These are phyloP conservation scores for Colletotrichum sp. DNA, from an alignment of 2,329 filamentous ascomycete species.

Conservation along the genomic window DNA sequence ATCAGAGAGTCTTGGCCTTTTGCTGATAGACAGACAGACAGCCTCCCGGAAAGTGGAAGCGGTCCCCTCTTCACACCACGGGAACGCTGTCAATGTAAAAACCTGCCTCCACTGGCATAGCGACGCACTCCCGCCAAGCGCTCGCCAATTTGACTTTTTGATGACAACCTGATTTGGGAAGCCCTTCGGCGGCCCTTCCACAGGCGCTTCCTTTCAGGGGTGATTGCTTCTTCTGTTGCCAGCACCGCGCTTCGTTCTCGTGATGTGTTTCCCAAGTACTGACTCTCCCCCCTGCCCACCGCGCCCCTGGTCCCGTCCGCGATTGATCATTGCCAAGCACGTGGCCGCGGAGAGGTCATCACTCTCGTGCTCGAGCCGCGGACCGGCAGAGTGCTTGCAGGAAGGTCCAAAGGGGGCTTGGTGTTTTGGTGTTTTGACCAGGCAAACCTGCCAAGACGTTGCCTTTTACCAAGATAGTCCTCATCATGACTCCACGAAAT, in stretches of 20 bases:
- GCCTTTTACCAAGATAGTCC: neutral
- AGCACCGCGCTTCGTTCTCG: neutral
- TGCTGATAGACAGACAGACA: neutral
- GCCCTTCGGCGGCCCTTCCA: neutral
- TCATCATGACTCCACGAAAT: conserved; percentile 6
- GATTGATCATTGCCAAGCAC: conserved; percentile 5
- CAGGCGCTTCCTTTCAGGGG: neutral
- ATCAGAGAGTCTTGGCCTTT: neutral
- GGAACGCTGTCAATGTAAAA: neutral
- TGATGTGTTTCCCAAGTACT: conserved; percentile 2
- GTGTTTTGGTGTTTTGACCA: neutral
- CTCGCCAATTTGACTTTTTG: neutral
- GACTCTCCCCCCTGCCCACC: neutral
- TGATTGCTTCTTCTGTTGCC: neutral
- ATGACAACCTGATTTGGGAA: neutral
- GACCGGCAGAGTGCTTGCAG: neutral
- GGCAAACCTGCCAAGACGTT: conserved; percentile 13
- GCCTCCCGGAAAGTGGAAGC: neutral
- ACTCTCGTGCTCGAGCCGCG: neutral
- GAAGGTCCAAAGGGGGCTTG: neutral
- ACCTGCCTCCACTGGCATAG: neutral
- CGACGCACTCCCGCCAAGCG: conserved; percentile 6
- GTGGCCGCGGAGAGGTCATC: neutral
- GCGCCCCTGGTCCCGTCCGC: neutral
- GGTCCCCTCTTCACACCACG: neutral